These are phyloP conservation scores for Carex pumila DNA, from an alignment of 176 grass and related monocot species.

Conservation along the genomic window DNA sequence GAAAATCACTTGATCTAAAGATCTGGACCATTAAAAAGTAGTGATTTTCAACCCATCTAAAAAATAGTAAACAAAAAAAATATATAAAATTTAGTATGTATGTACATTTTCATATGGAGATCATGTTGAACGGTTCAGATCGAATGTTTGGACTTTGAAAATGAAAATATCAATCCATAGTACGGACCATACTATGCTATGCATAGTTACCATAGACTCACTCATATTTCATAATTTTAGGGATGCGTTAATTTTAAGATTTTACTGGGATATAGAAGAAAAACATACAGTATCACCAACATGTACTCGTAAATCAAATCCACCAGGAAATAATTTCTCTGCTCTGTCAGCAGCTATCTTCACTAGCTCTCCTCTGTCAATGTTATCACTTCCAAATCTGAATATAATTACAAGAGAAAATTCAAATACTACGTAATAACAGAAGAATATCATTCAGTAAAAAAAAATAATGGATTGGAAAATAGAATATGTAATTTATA, in stretches of 20 bases:
- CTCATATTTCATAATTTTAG: background rate
- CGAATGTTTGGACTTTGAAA: too few species aligned
- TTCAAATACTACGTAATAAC: background rate
- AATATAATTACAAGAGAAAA: background rate
- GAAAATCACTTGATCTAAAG: too few species aligned
- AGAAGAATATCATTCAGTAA: background rate
- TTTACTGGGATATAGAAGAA: background rate
- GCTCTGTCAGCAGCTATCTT: constrained; percentile 34
- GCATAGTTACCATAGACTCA: too few species aligned
- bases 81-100: too few species aligned
- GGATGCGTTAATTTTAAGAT: background rate
- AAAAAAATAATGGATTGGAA: background rate
- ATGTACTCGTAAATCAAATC: constrained; percentile 37
- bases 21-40: too few species aligned
- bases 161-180: too few species aligned
- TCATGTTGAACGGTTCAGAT: too few species aligned
- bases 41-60: too few species aligned
- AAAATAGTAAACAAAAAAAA: too few species aligned
- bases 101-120: too few species aligned
- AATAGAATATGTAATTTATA: background rate
- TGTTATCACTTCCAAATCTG: constrained; percentile 45
- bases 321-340: constrained; percentile 2
- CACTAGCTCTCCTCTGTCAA: constrained; percentile 33
- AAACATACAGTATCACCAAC: constrained; percentile 41
- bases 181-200: too few species aligned